Conservation (phyloP, 1,139 yeast genomes). For the Candida sp. region DNA sequence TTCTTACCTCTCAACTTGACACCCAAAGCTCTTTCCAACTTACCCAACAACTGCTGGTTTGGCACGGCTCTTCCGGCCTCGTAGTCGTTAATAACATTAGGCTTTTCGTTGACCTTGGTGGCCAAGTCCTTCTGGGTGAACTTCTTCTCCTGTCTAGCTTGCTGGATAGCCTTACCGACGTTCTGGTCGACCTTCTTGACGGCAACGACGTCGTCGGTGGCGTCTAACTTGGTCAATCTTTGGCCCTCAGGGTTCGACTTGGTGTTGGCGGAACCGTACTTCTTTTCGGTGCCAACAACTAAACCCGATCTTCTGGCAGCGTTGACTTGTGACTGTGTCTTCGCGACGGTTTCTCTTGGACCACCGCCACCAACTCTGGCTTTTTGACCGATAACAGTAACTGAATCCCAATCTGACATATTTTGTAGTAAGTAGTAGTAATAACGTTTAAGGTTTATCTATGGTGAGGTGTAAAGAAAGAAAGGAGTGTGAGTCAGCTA, state of each 20-base stretch:
- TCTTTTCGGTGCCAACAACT: constrained; percentile 92
- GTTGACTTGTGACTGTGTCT: constrained; percentile 76
- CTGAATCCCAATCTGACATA: constrained; percentile 86
- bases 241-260: constrained; percentile 90
- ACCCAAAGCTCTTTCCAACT: constrained; percentile 93
- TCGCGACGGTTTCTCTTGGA: constrained; percentile 87
- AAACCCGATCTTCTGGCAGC: constrained; percentile 94
- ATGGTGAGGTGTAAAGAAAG: background rate
- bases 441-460: background rate
- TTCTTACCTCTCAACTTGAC: constrained; percentile 96
- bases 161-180: constrained; percentile 88
- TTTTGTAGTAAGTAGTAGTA: constrained; percentile 6
- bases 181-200: constrained; percentile 84
- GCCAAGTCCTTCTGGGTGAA: constrained; percentile 97
- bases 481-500: background rate
- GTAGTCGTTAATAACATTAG: constrained; percentile 93
- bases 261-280: constrained; percentile 73
- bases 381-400: constrained; percentile 85
- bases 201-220: constrained; percentile 92
- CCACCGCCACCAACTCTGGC: constrained; percentile 91
- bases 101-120: constrained; percentile 94
- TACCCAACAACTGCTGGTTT: constrained; percentile 91
- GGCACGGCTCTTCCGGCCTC: constrained; percentile 98
- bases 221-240: constrained; percentile 89
- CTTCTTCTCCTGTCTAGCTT: constrained; percentile 88